phyloP scores from a whole-genome alignment of 1,139 yeast species.

The Pneumocystis wakefieldiae region DNA sequence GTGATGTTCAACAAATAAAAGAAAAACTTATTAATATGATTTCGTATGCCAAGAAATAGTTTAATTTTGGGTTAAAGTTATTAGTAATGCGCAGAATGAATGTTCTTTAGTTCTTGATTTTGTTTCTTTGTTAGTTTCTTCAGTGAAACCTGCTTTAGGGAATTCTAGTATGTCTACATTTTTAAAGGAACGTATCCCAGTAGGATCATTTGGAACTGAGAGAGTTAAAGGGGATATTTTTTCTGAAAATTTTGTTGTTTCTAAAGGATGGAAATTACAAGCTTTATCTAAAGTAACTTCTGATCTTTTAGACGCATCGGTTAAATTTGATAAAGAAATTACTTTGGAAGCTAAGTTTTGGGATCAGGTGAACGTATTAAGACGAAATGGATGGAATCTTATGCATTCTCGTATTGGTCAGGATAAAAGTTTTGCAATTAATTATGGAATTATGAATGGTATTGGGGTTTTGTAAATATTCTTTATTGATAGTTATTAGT shows the following conservation, averaged over 20 bases:
- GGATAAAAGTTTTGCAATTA: neutral
- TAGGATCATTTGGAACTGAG: conserved; percentile 68
- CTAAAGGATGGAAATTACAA: neutral
- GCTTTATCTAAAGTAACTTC: neutral
- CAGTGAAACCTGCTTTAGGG: conserved; percentile 71
- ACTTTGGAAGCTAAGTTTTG: neutral
- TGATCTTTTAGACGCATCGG: neutral
- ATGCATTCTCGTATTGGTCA: neutral
- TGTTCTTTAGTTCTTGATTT: conserved; percentile 78
- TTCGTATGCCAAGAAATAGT: neutral
- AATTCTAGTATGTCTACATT: conserved; percentile 82
- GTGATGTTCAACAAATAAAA: neutral
- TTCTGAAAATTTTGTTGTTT: neutral
- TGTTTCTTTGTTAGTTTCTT: conserved; percentile 67
- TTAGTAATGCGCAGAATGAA: conserved; percentile 66
- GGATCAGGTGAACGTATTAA: neutral
- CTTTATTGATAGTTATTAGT: neutral
- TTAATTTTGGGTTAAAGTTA: neutral
- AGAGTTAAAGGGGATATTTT: conserved; percentile 21
- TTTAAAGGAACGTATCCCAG: conserved; percentile 57
- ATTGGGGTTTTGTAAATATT: neutral
- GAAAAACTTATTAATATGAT: conserved; percentile 1
- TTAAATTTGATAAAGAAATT: neutral
- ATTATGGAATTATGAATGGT: neutral
- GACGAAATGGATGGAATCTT: neutral